Base-by-base conservation (phyloP, 108 stramenopile genomes). In the Pelagomonas calceolata region DNA sequence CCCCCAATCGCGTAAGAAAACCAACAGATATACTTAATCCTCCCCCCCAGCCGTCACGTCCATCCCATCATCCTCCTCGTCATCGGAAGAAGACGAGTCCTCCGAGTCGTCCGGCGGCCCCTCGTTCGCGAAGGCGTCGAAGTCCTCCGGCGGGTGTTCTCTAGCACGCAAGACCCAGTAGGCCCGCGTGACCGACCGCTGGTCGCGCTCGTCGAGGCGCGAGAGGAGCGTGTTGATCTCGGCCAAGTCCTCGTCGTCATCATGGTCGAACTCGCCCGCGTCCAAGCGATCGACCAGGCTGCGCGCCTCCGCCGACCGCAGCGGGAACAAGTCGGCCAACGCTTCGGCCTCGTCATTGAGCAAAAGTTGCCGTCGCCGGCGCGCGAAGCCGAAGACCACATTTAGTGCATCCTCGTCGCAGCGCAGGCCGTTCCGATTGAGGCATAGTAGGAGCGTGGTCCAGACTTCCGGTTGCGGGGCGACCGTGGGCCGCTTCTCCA, bases 181-280 rank as follows among this genome's bases (percentile, higher is more conserved):
- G 14, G 51, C 3, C 21, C 51, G 51, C 21, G 51, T 60, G 21
- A 60, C 51, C 21, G 51, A 60, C 7, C 51, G 14, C 26, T 60
- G 51, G 39, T 72, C 68, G 7, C 76, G 74, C 17, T 73, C 63
- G 39, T 85, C 75, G n/a, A 85, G 76, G 63, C 75, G 65, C n/a
- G 76, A 69, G 51, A 85, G 43, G 44, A 82, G 82, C 0, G 78
- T 78, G 74, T 85, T 85, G n/a, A 82, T 85, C 43, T 70, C 67
- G 60, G 72, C 78, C n/a, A 85, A 75, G 43, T 76, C 32, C 64
- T 66, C 65, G 32, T 72, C n/a, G 64, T 65, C 17, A 32, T 64
- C 65, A 30, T 66, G 65, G 71, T 72, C 71, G 64, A 72, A 60
- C 32, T 72, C 71, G 36, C 71, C 71, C 17, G 65, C 10, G 7